A percentile compares a stretch with the other conserved stretches of the same genome.
phyloP scores from a whole-genome alignment of 2,329 filamentous ascomycete species.

The Epichloe sylvatica region DNA sequence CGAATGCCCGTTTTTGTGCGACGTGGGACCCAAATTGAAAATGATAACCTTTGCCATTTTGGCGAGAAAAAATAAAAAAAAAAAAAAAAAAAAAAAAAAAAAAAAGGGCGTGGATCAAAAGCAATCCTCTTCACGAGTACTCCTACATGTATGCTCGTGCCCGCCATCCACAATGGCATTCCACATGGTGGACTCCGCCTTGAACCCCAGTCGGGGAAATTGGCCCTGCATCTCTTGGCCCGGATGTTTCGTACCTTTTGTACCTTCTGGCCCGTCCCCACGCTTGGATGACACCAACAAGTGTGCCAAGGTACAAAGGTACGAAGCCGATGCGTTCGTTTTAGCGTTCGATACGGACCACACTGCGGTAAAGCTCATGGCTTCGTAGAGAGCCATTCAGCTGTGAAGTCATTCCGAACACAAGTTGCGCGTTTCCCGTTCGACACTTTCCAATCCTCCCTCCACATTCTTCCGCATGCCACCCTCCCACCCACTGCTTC shows the following conservation, averaged over 20 bases:
- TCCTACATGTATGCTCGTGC: conserved; percentile 1
- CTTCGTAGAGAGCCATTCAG: background rate
- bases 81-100: background rate
- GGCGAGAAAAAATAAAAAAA: background rate
- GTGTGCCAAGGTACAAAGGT: background rate
- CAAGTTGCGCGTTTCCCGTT: background rate
- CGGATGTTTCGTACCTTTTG: background rate
- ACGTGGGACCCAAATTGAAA: background rate
- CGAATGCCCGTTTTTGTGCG: background rate
- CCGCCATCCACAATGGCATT: conserved; percentile 5
- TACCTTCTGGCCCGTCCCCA: conserved; percentile 2
- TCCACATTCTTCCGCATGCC: background rate
- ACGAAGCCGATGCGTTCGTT: background rate
- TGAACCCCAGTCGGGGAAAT: conserved; percentile 11
- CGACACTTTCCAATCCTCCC: background rate
- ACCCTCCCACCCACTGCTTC: background rate
- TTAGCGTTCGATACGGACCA: background rate
- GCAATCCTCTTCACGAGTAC: too few species aligned
- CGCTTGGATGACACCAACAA: conserved; percentile 2
- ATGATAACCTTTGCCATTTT: background rate
- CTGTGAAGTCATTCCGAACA: background rate
- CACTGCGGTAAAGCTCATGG: too few species aligned
- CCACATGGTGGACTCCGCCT: conserved; percentile 5
- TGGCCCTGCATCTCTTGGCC: conserved; percentile 8
- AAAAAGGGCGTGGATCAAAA: background rate